A percentile compares a stretch with the other conserved stretches of the same genome.
These are phyloP conservation scores for Penicillium nordicum DNA, from an alignment of 2,329 filamentous ascomycete species.

Conservation along the genomic window DNA sequence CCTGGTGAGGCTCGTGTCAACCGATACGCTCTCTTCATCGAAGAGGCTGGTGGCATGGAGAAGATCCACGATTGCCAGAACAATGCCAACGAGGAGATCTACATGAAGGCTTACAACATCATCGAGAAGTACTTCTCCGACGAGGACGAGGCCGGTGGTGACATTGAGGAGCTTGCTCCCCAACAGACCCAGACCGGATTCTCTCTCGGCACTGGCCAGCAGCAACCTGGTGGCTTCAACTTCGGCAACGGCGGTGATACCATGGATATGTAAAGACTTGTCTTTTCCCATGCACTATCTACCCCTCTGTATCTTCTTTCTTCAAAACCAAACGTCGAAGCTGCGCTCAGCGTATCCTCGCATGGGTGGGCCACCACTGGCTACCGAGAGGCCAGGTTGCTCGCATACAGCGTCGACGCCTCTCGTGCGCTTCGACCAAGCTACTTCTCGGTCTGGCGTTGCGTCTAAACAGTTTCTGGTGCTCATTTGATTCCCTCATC, in stretches of 20 bases:
- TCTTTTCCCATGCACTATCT: not conserved
- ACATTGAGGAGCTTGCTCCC: conserved; percentile 77
- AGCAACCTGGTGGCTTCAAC: conserved; percentile 79
- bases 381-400: not conserved
- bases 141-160: conserved; percentile 76
- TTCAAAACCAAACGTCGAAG: conserved; percentile 1
- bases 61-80: conserved; percentile 99
- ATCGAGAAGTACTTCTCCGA: conserved; percentile 99
- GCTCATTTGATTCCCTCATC: conserved; percentile 12
- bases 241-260: conserved; percentile 74
- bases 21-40: conserved; percentile 95
- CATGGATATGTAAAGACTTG: conserved; percentile 65
- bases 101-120: conserved; percentile 99
- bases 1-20: conserved; percentile 62
- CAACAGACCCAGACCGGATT: conserved; percentile 71
- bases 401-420: not conserved
- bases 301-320: not conserved
- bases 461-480: not conserved
- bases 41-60: conserved; percentile 98
- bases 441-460: not conserved
- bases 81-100: conserved; percentile 99
- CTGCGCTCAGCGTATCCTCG: not conserved
- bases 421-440: conserved; percentile 1
- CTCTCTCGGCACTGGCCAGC: conserved; percentile 62
- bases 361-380: not conserved